These are phyloP conservation scores for Veloporphyrellus conicus DNA, from an alignment of 1,284 basidiomycete species.

Conservation along the genomic window DNA sequence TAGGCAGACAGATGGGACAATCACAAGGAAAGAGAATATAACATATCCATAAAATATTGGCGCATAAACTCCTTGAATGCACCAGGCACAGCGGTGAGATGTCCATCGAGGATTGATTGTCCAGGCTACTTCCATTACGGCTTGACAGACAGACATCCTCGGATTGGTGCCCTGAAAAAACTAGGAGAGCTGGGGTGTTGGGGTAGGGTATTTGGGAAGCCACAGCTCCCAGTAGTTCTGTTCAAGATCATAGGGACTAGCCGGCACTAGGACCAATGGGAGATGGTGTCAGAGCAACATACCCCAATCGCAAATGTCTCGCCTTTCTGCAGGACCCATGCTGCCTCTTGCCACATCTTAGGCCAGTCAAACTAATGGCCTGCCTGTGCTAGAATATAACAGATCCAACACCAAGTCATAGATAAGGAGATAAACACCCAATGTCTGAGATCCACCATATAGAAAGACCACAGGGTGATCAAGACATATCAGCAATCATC, in stretches of 20 bases:
- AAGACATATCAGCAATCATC: slow-evolving; percentile 65
- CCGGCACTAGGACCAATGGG: too few species aligned
- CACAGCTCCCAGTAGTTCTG: slow-evolving; percentile 74
- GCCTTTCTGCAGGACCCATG: slow-evolving; percentile 58
- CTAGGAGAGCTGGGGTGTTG: slow-evolving; percentile 55
- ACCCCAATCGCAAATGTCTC: slow-evolving; percentile 82
- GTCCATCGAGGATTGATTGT: slow-evolving; percentile 67
- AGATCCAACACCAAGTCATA: too few species aligned
- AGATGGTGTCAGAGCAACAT: slow-evolving; percentile 24
- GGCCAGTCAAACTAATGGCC: slow-evolving; percentile 86
- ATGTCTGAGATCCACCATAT: background rate
- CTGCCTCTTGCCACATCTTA: slow-evolving; percentile 67
- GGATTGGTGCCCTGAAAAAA: slow-evolving; percentile 61
- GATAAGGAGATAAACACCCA: background rate
- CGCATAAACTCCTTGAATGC: slow-evolving; percentile 40
- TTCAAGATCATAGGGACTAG: too few species aligned
- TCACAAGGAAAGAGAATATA: too few species aligned
- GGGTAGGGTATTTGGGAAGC: slow-evolving; percentile 55
- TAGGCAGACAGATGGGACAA: background rate
- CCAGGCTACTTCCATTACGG: slow-evolving; percentile 81
- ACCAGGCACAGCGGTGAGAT: slow-evolving; percentile 56
- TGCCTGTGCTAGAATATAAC: slow-evolving; percentile 80
- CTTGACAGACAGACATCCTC: slow-evolving; percentile 53
- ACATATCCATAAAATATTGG: slow-evolving; percentile 26
- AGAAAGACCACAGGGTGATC: too few species aligned